Conservation (phyloP, 2,329 filamentous ascomycete genomes). For the Aspergillus transmontanensis region DNA sequence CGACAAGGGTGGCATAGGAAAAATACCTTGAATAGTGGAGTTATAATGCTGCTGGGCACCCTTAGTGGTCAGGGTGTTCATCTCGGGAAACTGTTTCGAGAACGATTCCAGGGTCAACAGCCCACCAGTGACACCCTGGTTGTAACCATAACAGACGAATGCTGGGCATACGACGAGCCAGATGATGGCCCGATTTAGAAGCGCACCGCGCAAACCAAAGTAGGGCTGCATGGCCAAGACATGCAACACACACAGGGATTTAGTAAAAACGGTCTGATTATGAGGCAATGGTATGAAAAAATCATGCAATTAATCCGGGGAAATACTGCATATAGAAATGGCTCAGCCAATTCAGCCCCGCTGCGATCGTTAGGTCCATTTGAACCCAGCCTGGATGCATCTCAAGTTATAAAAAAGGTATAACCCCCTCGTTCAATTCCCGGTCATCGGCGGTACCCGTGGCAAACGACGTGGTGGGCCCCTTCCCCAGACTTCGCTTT, state of each 20-base stretch:
- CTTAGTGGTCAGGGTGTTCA: conserved; percentile 49
- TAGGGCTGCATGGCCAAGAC: conserved; percentile 19
- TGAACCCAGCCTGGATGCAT: conserved; percentile 3
- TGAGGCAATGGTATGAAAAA: not conserved
- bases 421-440: not conserved
- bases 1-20: not conserved
- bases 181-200: conserved; percentile 25
- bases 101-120: conserved; percentile 66
- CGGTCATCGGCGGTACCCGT: conserved; percentile 18
- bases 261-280: not conserved
- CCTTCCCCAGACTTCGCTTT: conserved; percentile 9
- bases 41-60: conserved; percentile 40
- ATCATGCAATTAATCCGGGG: conserved; percentile 4
- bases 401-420: conserved; percentile 10
- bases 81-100: conserved; percentile 52
- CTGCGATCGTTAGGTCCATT: not conserved
- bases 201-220: conserved; percentile 27
- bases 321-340: conserved; percentile 6
- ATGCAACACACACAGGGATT: not conserved
- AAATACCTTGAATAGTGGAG: conserved; percentile 47
- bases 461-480: conserved; percentile 9
- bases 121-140: conserved; percentile 54
- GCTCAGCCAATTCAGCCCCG: conserved; percentile 1
- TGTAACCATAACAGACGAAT: conserved; percentile 54
- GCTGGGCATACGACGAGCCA: conserved; percentile 30